Evolutionary conservation across 1,139 yeast genomes (phyloP), one percentile per base, ranked within the genome.

Genomic region (Chernovozyma aurita): DNA sequence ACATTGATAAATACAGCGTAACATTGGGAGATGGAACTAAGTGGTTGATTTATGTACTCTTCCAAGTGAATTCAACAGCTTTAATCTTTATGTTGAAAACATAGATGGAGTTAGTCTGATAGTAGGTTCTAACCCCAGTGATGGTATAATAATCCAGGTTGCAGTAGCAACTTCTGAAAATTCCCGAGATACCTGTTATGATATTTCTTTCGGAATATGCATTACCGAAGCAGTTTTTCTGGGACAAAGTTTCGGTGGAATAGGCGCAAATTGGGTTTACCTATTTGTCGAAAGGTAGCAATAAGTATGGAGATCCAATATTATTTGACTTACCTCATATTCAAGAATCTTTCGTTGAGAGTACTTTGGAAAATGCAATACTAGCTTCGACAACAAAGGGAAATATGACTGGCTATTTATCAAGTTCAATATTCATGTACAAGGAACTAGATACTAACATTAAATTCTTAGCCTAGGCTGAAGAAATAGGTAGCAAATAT

Each of bases 321-420:
- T 57, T 80, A 3, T 82, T 76, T 53, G 82, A 84, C 6, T 66
- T 80, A 34, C 85, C 86, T 20, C 92, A 84, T 55, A 86, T 80
- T 43, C 65, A 70, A 30, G 61, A 55, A 12, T 69, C 80, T 2
- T 65, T 82, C 40, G 52, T 63, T 28, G 35, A 56, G 0, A 49
- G 53, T 2, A 63, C 69, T 37, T 22, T n/a, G 40, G 57, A 7
- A 45, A 53, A 7, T 49, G 60, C 2, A 56, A 61, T 18, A 71
- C 82, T 18, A 68, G 68, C 21, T 34, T 75, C 85, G 0, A 65
- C 79, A 18, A 71, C 80, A 33, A 78, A 80, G 60, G 90, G 90
- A 28, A 46, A 45, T 11, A 71, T 80, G 76, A 63, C 65, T 21
- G 88, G 76, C 3, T 78, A 65, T 49, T 55, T 76, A 35, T 64